Evolutionary conservation across 73 alveolate species (phyloP), one percentile per base, ranked within the genome.

Genomic region (Uronychia binucleata): DNA sequence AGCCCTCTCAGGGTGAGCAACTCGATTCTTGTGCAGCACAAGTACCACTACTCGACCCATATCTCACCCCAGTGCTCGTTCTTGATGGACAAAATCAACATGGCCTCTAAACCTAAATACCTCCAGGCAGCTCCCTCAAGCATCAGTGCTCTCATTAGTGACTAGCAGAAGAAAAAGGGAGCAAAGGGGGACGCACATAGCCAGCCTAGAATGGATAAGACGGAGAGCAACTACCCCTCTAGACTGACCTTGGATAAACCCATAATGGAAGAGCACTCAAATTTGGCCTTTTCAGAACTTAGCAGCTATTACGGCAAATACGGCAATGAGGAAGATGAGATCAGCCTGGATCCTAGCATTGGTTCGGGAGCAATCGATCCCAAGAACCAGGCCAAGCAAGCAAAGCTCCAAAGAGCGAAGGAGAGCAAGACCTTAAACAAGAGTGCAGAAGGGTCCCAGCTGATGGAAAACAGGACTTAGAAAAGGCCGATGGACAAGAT

Each of bases 11-110:
- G 93, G 67, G 86, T 87, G 1, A 57, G 85, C n/a, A 87, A 87
- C 58, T 87, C 93, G 1, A 87, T 87, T 26, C 82, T 87, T 0
- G 11, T 80, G 25, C 87, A 82, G 0, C 46, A 81, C 57, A 80
- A 86, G 28, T 87, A 57, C 80, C 87, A 87, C 28, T 87, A 46
- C 58, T 80, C 89, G 19, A 87, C 93, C 26, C 77, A 87, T 27
- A 82, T 87, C 1, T 80, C 93, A 0, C 88, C 93, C 8, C 28
- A 80, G 78, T 25, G 74, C 31, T 79, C 83, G 80, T 79, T 78
- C 34, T 46, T 81, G 80, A 83, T 60, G 28, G 79, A 67, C 26
- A 25, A 31, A 77, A 28, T 26, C 25, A 77, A 30, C 27, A 5
- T 28, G 8, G 67, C 1, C 13, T 77, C 1, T n/a, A 77, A 28